A percentile compares a stretch with the other conserved stretches of the same genome.
These are phyloP conservation scores for Vitis vinifera DNA, from an alignment of 164 flowering plant species.

Conservation along the genomic window ASM3070453v1 NC_081816.1:20045501-20046000, in stretches of 20 bases:
- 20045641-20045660: neutral
- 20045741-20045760: conserved; percentile 22
- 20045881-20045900: conserved; percentile 32
- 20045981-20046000: too few relatives aligned
- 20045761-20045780: conserved; percentile 29
- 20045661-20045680: too few relatives aligned
- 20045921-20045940: neutral
- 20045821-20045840: conserved; percentile 40
- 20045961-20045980: too few relatives aligned
- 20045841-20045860: conserved; percentile 38
- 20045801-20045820: conserved; percentile 56
- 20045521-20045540: too few relatives aligned
- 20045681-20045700: too few relatives aligned
- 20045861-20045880: conserved; percentile 39
- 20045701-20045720: too few relatives aligned
- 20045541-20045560: too few relatives aligned
- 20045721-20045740: conserved; percentile 29
- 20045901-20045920: neutral
- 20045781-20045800: conserved; percentile 41
- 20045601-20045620: too few relatives aligned
- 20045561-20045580: too few relatives aligned
- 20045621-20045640: too few relatives aligned
- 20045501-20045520: neutral
- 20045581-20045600: too few relatives aligned
- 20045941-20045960: too few relatives aligned